These are phyloP conservation scores for Xylariomycetidae sp. DNA, from an alignment of 2,329 filamentous ascomycete genomes.

Conservation along the genomic window DNA sequence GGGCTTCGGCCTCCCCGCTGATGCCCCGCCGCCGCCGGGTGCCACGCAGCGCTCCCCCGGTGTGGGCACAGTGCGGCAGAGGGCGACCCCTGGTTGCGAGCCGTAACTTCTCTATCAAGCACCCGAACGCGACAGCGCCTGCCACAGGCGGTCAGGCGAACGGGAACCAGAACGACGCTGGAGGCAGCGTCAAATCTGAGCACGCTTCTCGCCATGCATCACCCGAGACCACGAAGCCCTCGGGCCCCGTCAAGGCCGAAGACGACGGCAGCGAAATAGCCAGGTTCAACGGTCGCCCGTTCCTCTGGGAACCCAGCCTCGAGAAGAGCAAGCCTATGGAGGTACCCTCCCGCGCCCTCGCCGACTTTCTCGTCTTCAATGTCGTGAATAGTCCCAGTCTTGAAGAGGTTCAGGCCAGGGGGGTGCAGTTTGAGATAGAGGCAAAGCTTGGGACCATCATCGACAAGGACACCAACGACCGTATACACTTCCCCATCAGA, in stretches of 20 bases:
- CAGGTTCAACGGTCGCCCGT: slow-evolving; percentile 22
- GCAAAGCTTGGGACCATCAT: slow-evolving; percentile 85
- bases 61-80: slow-evolving; percentile 43
- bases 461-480: slow-evolving; percentile 64
- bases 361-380: slow-evolving; percentile 72
- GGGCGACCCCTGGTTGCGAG: slow-evolving; percentile 32
- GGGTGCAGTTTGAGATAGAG: slow-evolving; percentile 84
- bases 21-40: slow-evolving; percentile 35
- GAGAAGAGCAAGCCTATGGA: slow-evolving; percentile 67
- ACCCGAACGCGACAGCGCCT: slow-evolving; percentile 9
- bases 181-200: slow-evolving; percentile 22
- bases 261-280: slow-evolving; percentile 16
- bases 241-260: slow-evolving; percentile 17
- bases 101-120: slow-evolving; percentile 42
- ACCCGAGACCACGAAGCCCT: slow-evolving; percentile 38
- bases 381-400: slow-evolving; percentile 66
- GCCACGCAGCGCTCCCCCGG: slow-evolving; percentile 34
- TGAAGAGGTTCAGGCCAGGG: slow-evolving; percentile 56
- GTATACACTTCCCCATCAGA: slow-evolving; percentile 60
- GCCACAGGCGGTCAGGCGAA: slow-evolving; percentile 13
- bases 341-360: slow-evolving; percentile 69
- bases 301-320: slow-evolving; percentile 62
- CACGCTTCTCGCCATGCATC: slow-evolving; percentile 41
- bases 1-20: slow-evolving; percentile 27
- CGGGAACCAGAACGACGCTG: slow-evolving; percentile 17